Base-by-base conservation (phyloP, 108 stramenopile species). In the Fragilariopsis cylindrus region DNA sequence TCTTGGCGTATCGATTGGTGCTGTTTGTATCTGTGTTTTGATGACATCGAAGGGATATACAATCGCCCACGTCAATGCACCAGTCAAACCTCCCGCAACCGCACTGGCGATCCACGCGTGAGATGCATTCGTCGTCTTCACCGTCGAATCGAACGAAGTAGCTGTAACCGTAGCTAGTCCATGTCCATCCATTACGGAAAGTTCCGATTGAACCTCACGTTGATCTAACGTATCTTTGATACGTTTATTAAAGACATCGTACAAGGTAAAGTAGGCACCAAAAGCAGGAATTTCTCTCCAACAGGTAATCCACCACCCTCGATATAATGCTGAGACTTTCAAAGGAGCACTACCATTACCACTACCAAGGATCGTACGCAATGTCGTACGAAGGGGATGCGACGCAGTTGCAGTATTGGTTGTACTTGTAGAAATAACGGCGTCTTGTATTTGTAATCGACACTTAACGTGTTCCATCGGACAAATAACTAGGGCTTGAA, bases 381-480 rank as follows among this genome's bases (percentile, higher is more conserved):
- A 13, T 12, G 62, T 63, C 4, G 62, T 12, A 16, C 62, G 62
- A n/a, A 63, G 40, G 6, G 62, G 42, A 40, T 21, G 6, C 6
- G 60, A 21, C 13, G 72, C 60, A 3, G 84, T 84, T 65, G 90
- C 82, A 5, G 85, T 30, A 9, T 90, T 88, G 19, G 90, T 87
- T 63, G 64, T 78, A 64, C 71, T 57, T 30, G 74, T 30, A 54
- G 80, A 47, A 16, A 75, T 68, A 48, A 67, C 65, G 19, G 71
- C 71, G 40, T 81, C 73, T 60, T 91, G 80, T 50, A 90, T 76
- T 83, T 98, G 97, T 65, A 98, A 74, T 65, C 96, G 86, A 77
- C 93, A 93, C 73, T 98, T 98, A 81, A 98, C 73, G 65, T 96
- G 94, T 71, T 98, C 98, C 78, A 90, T 91, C 3, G 95, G 96